Base-by-base conservation (phyloP, 2,329 filamentous ascomycete species). In the Celoporthe dispersa region DNA sequence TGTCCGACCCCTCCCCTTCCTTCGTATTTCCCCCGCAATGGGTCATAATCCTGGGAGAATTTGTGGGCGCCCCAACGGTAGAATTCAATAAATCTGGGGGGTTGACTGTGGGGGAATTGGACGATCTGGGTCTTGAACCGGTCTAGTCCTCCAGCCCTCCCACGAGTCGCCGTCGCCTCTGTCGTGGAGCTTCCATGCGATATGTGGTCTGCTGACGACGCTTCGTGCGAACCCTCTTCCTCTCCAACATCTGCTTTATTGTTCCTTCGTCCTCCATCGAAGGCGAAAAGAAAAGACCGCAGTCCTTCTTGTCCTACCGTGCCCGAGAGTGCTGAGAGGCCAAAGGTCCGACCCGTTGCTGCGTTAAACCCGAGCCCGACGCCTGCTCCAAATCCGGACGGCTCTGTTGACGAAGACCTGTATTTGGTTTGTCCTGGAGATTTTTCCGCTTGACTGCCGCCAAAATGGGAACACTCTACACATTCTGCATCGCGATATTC, bases 401-500 rank as follows among this genome's bases (percentile, higher is more conserved):
- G 2, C 14, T 33, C 28, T 28, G 9, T 28, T n/a, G 9, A 53
- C 48, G 22, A 53, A 53, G 4, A 35, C 28, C n/a, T 31, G 3
- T 33, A 8, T 19, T 59, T 33, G 25, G 33, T 5, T 39, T 61
- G 33, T 11, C 19, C 12, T 25, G 1, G 22, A 16, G 35, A 22
- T 9, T 25, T 3, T 8, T 12, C 6, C 22, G 31, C 31, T n/a
- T 55, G 55, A 67, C 22, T 51, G 8, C 4, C 8, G 37, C 37
- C 28, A 69, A 80, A 8, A 72, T 72, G 70, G 59, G 55, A 2
- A 65, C 65, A 19, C 6, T 64, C 3, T 86, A 87, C 75, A 83
- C 84, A 2, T 77, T 87, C 39, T 82, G 84, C 7, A 78, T 88
- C 70, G 85, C 85, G 63, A 75, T 87, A 51, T 88, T 88, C 76